phyloP scores from a whole-genome alignment of 352 stramenopile species.

The Globisporangium lucens region DNA sequence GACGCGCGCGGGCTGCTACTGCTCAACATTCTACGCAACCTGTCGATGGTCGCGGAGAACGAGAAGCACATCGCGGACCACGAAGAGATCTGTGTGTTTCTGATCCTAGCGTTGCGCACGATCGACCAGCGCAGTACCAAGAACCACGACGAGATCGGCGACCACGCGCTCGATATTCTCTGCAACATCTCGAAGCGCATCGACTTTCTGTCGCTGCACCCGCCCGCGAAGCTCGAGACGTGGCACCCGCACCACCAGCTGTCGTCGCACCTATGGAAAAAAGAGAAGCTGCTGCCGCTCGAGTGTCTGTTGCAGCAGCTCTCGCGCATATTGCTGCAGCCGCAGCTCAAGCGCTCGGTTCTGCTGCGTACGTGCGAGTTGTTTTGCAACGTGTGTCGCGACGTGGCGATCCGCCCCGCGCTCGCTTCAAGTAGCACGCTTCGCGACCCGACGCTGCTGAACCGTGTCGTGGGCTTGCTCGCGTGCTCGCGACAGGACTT shows the following conservation, averaged over 20 bases:
- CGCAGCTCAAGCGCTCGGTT: constrained; percentile 43
- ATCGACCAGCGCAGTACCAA: constrained; percentile 27
- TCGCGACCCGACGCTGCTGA: constrained; percentile 38
- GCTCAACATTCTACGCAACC: constrained; percentile 78
- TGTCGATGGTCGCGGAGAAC: constrained; percentile 71
- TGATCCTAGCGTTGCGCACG: constrained; percentile 53
- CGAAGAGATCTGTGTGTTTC: constrained; percentile 58
- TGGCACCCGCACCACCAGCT: constrained; percentile 66
- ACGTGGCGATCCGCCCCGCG: constrained; percentile 41
- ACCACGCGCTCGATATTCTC: constrained; percentile 74
- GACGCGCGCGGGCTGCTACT: constrained; percentile 52
- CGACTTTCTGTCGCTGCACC: constrained; percentile 64
- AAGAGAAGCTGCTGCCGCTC: constrained; percentile 51
- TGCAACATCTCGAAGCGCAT: constrained; percentile 69
- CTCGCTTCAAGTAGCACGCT: constrained; percentile 45
- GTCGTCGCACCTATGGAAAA: constrained; percentile 56
- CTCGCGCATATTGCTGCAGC: constrained; percentile 33
- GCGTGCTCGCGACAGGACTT: constrained; percentile 57
- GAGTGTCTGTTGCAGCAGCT: constrained; percentile 64
- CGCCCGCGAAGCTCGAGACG: constrained; percentile 43
- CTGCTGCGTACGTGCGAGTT: constrained; percentile 62
- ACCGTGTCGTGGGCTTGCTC: constrained; percentile 50
- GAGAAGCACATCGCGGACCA: constrained; percentile 62
- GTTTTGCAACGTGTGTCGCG: constrained; percentile 54
- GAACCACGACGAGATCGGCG: constrained; percentile 58